Conservation (phyloP, 331 rosid genomes). For the Acacia pycnantha region DNA sequence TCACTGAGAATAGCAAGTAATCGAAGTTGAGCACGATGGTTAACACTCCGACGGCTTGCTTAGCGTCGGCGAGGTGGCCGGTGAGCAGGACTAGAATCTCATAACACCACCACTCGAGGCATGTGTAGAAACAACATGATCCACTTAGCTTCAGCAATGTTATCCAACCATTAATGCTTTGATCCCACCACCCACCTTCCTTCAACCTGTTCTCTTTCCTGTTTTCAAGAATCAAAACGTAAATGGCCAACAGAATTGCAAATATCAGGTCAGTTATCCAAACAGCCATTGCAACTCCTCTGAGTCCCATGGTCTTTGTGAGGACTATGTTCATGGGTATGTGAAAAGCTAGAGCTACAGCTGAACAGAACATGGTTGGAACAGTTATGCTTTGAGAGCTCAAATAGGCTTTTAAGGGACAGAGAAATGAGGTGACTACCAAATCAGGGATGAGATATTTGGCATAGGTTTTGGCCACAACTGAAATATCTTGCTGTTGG, state of each 20-base stretch:
- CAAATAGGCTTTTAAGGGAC: slow-evolving; percentile 78
- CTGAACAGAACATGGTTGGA: slow-evolving; percentile 79
- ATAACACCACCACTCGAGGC: slow-evolving; percentile 98
- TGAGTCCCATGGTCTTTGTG: slow-evolving; percentile 59
- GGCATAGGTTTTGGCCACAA: slow-evolving; percentile 50
- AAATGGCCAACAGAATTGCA: slow-evolving; percentile 51
- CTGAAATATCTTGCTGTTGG: slow-evolving; percentile 65
- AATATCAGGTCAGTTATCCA: slow-evolving; percentile 79
- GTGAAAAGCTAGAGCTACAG: slow-evolving; percentile 61
- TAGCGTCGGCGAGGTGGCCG: slow-evolving; percentile 69
- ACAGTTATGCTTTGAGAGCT: slow-evolving; percentile 65
- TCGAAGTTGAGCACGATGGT: slow-evolving; percentile 84
- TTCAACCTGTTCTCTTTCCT: slow-evolving; percentile 45
- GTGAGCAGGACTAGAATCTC: slow-evolving; percentile 82
- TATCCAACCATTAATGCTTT: slow-evolving; percentile 56
- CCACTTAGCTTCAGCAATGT: slow-evolving; percentile 71
- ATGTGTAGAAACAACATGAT: slow-evolving; percentile 79
- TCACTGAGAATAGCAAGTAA: slow-evolving; percentile 70
- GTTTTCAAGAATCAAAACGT: slow-evolving; percentile 45
- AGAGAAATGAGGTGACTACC: slow-evolving; percentile 60
- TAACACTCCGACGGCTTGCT: slow-evolving; percentile 60
- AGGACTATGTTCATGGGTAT: slow-evolving; percentile 70
- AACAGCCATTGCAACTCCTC: slow-evolving; percentile 72
- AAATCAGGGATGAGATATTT: slow-evolving; percentile 75
- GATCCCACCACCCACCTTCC: slow-evolving; percentile 84